Evolutionary conservation across 768 basidiomycete genomes (phyloP), one percentile per base, ranked within the genome.

Genomic region (Suillus clintonianus): DNA sequence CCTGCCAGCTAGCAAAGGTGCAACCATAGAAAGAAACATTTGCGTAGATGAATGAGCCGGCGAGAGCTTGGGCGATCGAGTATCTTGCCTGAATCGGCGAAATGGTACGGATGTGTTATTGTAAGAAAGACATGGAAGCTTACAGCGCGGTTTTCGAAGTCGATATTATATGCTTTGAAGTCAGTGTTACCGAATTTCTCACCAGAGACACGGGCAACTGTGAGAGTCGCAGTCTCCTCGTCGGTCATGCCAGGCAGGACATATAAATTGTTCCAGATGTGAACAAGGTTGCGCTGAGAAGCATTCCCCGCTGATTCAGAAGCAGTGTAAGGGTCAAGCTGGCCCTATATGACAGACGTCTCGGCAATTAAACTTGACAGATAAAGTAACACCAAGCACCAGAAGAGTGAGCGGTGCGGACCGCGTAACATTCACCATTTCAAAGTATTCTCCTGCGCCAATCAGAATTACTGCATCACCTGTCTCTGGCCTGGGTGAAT

Each of bases 1-100:
- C 87, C 69, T 89, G 86, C 65, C 79, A 88, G 67, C 85, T 86
- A 1, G 84, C 79, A 66, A 87, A 87, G 1, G 83, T 78, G 65
- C 85, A 87, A 0, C 84, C 85, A 65, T 87, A 89, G 73, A 88
- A 88, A 1, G 86, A 87, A 3, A 86, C 86, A 66, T 88, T 88
- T 7, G 86, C 83, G 64, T 88, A 88, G 1, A 85, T 86, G 27
- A 87, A 85, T 64, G 86, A 84, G 2, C 84, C 86, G n/a, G 85
- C 86, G 5, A 88, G 74, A 0, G 87, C 87, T 70, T 87, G 87
- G 1, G 86, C 85, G 32, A 88, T 85, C 0, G 84, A 77, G 65
- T 82, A 87, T 59, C 86, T 84, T 39, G 83, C 86, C 79, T 60
- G 45, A 43, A 24, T 50, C 59, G 30, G 32, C 8, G n/a, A 24